Percentiles rank a stretch among this genome's conserved stretches.
These are phyloP conservation scores for Polygonum aviculare DNA, from an alignment of 148 eudicot genomes.

Conservation along the genomic window DNA sequence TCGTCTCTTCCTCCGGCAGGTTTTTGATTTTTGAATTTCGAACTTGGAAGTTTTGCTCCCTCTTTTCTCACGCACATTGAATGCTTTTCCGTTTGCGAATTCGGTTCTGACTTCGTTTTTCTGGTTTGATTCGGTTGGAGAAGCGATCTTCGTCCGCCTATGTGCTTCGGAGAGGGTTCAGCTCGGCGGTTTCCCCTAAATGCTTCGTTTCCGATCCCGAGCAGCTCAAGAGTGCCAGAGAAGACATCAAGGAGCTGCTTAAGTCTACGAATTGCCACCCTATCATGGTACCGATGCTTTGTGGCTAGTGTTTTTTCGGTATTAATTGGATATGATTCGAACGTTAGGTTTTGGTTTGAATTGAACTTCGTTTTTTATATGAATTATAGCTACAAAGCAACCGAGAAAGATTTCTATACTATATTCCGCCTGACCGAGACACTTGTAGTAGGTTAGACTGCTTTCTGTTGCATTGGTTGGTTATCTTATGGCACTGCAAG, in stretches of 20 bases:
- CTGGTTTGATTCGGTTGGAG: constrained; percentile 8
- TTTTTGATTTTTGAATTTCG: not conserved
- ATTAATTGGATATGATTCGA: not conserved
- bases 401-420: not conserved
- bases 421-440: not conserved
- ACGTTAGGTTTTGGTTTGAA: not conserved
- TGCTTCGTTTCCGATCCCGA: constrained; percentile 49
- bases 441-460: not conserved
- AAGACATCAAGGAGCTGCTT: constrained; percentile 59
- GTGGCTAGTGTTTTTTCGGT: not conserved
- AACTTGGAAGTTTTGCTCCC: not conserved
- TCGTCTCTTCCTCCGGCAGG: constrained; percentile 23
- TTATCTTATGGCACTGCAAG: not conserved
- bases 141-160: constrained; percentile 12
- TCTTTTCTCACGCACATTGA: not conserved
- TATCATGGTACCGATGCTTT: constrained; percentile 31
- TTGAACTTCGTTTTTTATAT: not conserved
- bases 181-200: constrained; percentile 28
- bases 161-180: constrained; percentile 21
- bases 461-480: not conserved
- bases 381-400: not conserved
- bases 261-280: constrained; percentile 55
- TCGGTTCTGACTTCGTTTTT: not conserved
- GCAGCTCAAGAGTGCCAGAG: constrained; percentile 55
- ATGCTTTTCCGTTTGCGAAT: not conserved